Evolutionary conservation across 2,329 filamentous ascomycete genomes (phyloP).

Genomic region (Trichoderma sp.): DNA sequence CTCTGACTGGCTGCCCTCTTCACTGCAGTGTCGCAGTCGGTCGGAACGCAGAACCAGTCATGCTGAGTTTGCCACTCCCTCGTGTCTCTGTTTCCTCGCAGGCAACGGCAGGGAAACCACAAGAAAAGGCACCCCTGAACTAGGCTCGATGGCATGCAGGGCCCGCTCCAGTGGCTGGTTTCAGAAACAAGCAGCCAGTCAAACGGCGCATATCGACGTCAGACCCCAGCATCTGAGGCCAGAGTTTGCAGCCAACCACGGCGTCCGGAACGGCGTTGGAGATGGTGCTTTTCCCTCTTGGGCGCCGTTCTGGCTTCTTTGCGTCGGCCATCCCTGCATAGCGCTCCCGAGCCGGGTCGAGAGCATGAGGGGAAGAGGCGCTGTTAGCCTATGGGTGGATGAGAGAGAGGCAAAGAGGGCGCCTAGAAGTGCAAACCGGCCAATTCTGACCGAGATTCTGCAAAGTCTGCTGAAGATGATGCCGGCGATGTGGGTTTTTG

Average conservation of each 20-base stretch:
- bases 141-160: slow-evolving; percentile 19
- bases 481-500: neutral
- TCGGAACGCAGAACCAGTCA: slow-evolving; percentile 14
- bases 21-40: slow-evolving; percentile 1
- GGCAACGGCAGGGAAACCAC: neutral
- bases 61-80: slow-evolving; percentile 3
- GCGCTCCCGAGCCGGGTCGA: slow-evolving; percentile 13
- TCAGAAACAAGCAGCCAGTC: slow-evolving; percentile 17
- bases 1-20: slow-evolving; percentile 7
- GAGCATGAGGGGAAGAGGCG: slow-evolving; percentile 12
- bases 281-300: slow-evolving; percentile 14
- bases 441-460: slow-evolving; percentile 1
- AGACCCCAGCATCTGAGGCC: slow-evolving; percentile 11
- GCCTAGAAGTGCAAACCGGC: neutral
- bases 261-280: slow-evolving; percentile 7
- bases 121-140: slow-evolving; percentile 9
- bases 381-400: neutral
- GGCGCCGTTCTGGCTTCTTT: neutral
- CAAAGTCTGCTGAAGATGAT: neutral
- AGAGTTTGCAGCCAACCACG: slow-evolving; percentile 16
- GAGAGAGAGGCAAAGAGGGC: neutral
- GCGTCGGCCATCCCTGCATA: slow-evolving; percentile 8
- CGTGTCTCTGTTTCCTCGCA: slow-evolving; percentile 1
- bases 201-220: slow-evolving; percentile 11
- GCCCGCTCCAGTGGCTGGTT: slow-evolving; percentile 17